Percentiles rank a stretch among this genome's conserved stretches.
Evolutionary conservation across 345 rosid species (phyloP).

Genomic region (Gossypium sturtianum): DNA sequence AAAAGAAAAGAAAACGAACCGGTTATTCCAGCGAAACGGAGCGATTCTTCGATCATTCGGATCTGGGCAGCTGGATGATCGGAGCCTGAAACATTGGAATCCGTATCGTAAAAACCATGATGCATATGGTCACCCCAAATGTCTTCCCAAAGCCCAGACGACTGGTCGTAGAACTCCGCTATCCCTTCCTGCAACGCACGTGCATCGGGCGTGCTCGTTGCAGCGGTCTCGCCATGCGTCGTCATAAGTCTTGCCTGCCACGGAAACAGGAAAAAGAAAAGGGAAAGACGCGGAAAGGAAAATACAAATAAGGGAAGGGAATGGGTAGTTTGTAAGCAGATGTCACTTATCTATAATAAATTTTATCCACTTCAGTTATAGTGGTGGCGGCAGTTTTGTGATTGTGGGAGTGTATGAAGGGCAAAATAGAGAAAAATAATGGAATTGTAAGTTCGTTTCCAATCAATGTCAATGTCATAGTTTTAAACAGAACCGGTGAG

Average conservation of each 20-base stretch:
- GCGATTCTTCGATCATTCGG: slow-evolving; percentile 84
- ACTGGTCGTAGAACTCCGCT: slow-evolving; percentile 83
- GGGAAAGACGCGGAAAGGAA: not conserved
- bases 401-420: not conserved
- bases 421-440: not conserved
- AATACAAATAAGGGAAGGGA: not conserved
- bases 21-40: slow-evolving; percentile 63
- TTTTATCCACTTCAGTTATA: too few relatives aligned
- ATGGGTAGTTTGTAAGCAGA: not conserved
- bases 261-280: not conserved
- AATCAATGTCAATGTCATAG: too few relatives aligned
- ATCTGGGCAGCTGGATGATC: slow-evolving; percentile 73
- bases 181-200: slow-evolving; percentile 49
- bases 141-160: slow-evolving; percentile 75
- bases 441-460: too few relatives aligned
- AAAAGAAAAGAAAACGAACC: slow-evolving; percentile 21
- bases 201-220: too few relatives aligned
- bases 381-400: not conserved
- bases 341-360: not conserved
- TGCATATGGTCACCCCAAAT: slow-evolving; percentile 99
- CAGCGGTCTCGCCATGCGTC: too few relatives aligned
- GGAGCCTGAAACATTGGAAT: slow-evolving; percentile 29
- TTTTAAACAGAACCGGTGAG: too few relatives aligned
- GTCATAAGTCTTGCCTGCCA: too few relatives aligned
- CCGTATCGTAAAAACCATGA: slow-evolving; percentile 75